Conservation (phyloP, 257 asterid genomes). For the Osmanthus fragrans region DNA sequence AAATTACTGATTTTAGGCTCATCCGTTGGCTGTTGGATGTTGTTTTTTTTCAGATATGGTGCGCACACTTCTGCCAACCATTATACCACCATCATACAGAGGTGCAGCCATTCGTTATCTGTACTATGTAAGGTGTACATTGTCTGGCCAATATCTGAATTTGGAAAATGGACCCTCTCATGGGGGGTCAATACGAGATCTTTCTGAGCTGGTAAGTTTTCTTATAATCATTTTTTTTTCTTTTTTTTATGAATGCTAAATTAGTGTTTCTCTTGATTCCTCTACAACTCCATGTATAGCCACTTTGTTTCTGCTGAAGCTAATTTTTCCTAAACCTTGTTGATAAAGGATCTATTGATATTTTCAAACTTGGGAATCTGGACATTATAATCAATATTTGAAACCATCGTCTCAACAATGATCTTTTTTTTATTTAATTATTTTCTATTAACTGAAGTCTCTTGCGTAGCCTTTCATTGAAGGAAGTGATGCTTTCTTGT, state of each 20-base stretch:
- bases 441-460: neutral
- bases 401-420: neutral
- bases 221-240: constrained; percentile 18
- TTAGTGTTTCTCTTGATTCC: neutral
- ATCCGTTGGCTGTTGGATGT: constrained; percentile 11
- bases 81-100: constrained; percentile 81
- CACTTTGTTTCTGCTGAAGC: neutral
- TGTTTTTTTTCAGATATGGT: constrained; percentile 62
- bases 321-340: neutral
- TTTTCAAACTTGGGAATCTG: neutral
- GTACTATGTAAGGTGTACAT: constrained; percentile 57
- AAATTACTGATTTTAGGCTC: neutral
- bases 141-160: constrained; percentile 60
- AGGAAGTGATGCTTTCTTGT: neutral
- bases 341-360: neutral
- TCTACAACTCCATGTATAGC: neutral
- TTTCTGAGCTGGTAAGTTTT: constrained; percentile 66
- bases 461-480: neutral
- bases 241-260: constrained; percentile 1
- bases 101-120: constrained; percentile 89
- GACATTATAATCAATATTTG: neutral
- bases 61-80: constrained; percentile 63
- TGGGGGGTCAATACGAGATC: constrained; percentile 54
- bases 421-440: neutral
- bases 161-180: constrained; percentile 62